Conservation (phyloP, 345 rosid genomes). For the Gossypium turneri region DNA sequence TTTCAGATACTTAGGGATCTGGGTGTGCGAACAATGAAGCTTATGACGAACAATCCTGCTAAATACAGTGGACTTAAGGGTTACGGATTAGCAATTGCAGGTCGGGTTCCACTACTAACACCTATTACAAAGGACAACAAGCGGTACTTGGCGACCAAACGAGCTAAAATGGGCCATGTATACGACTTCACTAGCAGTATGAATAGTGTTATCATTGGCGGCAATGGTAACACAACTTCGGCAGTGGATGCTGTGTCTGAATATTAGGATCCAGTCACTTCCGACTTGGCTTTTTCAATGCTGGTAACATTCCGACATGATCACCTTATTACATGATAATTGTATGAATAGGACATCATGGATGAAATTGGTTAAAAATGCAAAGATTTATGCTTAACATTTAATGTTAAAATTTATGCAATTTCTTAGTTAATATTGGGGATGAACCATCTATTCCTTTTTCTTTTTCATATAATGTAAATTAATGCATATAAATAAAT, state of each 20-base stretch:
- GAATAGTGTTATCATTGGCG: slow-evolving; percentile 18
- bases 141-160: slow-evolving; percentile 72
- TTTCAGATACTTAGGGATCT: slow-evolving; percentile 67
- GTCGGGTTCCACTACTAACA: slow-evolving; percentile 67
- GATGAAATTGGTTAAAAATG: not conserved
- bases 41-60: slow-evolving; percentile 89
- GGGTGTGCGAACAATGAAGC: slow-evolving; percentile 80
- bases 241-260: slow-evolving; percentile 19
- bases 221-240: slow-evolving; percentile 17
- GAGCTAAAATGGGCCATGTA: slow-evolving; percentile 73
- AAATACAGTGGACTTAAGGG: slow-evolving; percentile 79
- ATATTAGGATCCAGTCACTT: not conserved
- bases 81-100: slow-evolving; percentile 65
- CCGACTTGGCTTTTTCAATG: not conserved
- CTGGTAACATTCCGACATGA: not conserved
- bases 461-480: no score
- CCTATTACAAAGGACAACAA: slow-evolving; percentile 66
- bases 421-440: no score
- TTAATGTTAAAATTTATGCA: not conserved
- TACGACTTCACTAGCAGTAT: slow-evolving; percentile 46
- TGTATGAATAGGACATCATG: not conserved
- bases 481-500: no score
- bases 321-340: not conserved
- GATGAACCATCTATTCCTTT: no score
- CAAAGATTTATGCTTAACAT: not conserved